Conservation (phyloP, 2,329 filamentous ascomycete genomes). For the Penicillium sp. region DNA sequence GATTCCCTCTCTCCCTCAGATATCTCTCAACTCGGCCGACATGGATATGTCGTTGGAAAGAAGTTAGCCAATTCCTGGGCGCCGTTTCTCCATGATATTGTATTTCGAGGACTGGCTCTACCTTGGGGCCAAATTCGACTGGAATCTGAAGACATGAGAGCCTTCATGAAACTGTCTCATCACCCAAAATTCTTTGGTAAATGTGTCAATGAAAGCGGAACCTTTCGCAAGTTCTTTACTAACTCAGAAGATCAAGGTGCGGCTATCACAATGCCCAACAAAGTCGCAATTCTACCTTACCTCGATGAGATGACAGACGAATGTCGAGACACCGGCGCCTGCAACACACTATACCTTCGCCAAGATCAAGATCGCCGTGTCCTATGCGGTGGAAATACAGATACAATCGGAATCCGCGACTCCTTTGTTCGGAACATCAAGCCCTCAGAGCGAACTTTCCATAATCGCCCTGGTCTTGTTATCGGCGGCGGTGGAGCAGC, state of each 20-base stretch:
- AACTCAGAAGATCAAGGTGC: background rate
- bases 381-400: too few relatives aligned
- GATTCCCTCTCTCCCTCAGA: background rate
- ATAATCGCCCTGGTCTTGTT: conserved; percentile 5
- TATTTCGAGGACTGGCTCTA: background rate
- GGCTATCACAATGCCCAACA: too few relatives aligned
- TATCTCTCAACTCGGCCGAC: background rate
- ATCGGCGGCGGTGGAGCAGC: conserved; percentile 24
- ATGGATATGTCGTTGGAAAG: background rate
- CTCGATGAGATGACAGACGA: too few relatives aligned
- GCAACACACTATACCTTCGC: too few relatives aligned
- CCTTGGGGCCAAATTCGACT: background rate
- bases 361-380: too few relatives aligned
- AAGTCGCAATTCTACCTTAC: too few relatives aligned
- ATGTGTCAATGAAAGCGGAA: too few relatives aligned
- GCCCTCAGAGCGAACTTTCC: background rate
- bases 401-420: too few relatives aligned
- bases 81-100: background rate
- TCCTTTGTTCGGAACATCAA: too few relatives aligned
- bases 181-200: background rate
- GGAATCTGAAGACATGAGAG: background rate
- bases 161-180: background rate
- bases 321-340: too few relatives aligned
- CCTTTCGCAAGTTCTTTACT: background rate
- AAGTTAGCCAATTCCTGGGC: background rate